A percentile compares a stretch with the other conserved stretches of the same genome.
phyloP scores from a whole-genome alignment of 805 yeast genomes.

The Yamadazyma phyllophila region DNA sequence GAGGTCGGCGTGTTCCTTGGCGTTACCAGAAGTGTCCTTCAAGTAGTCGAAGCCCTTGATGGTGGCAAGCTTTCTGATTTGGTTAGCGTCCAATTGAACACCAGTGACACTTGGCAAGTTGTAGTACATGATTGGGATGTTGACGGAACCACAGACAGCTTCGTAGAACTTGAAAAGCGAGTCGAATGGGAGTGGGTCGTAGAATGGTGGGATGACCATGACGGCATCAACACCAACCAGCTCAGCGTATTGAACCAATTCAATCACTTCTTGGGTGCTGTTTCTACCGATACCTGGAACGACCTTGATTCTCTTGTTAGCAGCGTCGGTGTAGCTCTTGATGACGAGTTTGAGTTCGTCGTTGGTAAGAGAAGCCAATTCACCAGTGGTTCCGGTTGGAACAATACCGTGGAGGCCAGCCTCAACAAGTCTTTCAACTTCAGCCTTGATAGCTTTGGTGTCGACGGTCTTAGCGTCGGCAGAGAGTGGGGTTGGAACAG shows the following conservation, averaged over 20 bases:
- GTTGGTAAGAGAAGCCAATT: conserved; percentile 14
- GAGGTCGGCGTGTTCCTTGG: conserved; percentile 12
- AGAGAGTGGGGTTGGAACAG: conserved; percentile 16
- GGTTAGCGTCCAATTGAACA: conserved; percentile 13
- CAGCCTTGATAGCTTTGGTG: conserved; percentile 6
- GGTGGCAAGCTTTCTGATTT: conserved; percentile 13
- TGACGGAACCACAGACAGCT: conserved; percentile 14
- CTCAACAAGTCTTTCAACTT: conserved; percentile 14
- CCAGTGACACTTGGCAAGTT: conserved; percentile 16
- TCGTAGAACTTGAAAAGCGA: conserved; percentile 13
- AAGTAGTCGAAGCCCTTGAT: conserved; percentile 15
- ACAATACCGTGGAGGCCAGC: conserved; percentile 16
- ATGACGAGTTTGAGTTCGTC: conserved; percentile 15
- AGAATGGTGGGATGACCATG: conserved; percentile 16
- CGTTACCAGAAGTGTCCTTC: conserved; percentile 15
- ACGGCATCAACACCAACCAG: conserved; percentile 13
- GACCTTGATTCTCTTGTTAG: conserved; percentile 13
- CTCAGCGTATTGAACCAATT: conserved; percentile 14
- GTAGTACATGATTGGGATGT: conserved; percentile 16
- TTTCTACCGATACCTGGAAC: conserved; percentile 16
- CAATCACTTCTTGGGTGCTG: conserved; percentile 14
- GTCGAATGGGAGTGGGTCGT: conserved; percentile 13
- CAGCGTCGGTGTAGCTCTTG: conserved; percentile 14
- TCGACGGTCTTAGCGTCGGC: conserved; percentile 8
- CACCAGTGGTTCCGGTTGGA: conserved; percentile 17